Conservation (phyloP, 768 basidiomycete genomes). For the Leccinum rimulosum region DNA sequence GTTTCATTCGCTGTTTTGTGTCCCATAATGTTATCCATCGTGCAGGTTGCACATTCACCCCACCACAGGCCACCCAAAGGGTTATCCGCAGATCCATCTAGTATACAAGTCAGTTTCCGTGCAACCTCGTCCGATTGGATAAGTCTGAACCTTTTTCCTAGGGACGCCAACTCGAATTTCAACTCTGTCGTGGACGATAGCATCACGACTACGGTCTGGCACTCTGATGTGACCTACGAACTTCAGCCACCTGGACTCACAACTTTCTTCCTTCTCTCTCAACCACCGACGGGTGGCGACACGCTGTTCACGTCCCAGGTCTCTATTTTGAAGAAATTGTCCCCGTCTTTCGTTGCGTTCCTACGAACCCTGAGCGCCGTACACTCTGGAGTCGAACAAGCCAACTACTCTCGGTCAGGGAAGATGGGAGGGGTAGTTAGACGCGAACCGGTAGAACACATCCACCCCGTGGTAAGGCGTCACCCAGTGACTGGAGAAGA, state of each 20-base stretch:
- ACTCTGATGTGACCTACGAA: slow-evolving; percentile 78
- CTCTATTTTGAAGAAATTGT: slow-evolving; percentile 67
- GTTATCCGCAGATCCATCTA: slow-evolving; percentile 74
- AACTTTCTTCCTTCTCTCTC: slow-evolving; percentile 75
- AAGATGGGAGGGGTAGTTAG: slow-evolving; percentile 73
- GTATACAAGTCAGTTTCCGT: slow-evolving; percentile 56
- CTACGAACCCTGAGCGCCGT: slow-evolving; percentile 75
- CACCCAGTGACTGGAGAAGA: slow-evolving; percentile 89
- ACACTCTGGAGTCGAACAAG: slow-evolving; percentile 83
- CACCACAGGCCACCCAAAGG: slow-evolving; percentile 73
- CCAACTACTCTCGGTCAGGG: slow-evolving; percentile 66
- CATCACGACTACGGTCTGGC: slow-evolving; percentile 64
- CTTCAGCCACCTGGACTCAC: slow-evolving; percentile 83
- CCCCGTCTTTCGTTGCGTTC: slow-evolving; percentile 36
- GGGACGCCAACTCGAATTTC: slow-evolving; percentile 67
- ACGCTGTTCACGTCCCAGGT: slow-evolving; percentile 71
- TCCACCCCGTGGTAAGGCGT: slow-evolving; percentile 73
- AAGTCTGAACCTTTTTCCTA: slow-evolving; percentile 19
- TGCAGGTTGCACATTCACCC: slow-evolving; percentile 78
- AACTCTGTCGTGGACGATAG: slow-evolving; percentile 63
- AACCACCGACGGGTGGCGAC: slow-evolving; percentile 66
- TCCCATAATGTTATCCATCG: neutral
- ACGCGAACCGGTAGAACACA: slow-evolving; percentile 77
- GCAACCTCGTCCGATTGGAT: neutral
- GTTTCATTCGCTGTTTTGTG: neutral